Base-by-base conservation (phyloP, 2,329 filamentous ascomycete genomes). In the Epichloe sibirici region DNA sequence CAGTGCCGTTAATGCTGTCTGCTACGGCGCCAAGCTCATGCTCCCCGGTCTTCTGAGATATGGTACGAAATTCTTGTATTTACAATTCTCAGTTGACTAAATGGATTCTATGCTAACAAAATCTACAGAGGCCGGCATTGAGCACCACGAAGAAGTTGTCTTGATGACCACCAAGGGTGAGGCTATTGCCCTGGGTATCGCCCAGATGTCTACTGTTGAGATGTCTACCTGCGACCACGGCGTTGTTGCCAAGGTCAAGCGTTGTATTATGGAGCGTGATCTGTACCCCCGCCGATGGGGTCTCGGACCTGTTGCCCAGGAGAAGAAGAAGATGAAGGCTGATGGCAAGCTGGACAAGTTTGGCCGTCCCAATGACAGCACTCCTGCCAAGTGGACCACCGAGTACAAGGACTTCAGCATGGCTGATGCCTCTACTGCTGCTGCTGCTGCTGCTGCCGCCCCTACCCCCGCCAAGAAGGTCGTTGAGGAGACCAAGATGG, bases 281-380 rank as follows among this genome's bases (percentile, higher is more conserved):
- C 79, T 97, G 55, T 98, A 98, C 79, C 93, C 93, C 58, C 82
- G 90, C 69, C 79, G 91, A 77, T 98, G 93, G 93, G 93, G 93
- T 60, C 82, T 97, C 66, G 93, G 93, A 57, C 91, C 93, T 51
- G 85, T 91, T 55, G 93, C 93, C 48, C 74, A 86, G 48, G 90
- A 97, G 79, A 98, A 98, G 84, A 98, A 98, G 86, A 96, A 97
- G 82, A 83, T 98, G 77, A 97, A 97, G 83, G 88, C 90, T 51
- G 87, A 89, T 61, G 93, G 93, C 71, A 95, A 96, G 75, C 85
- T 98, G 55, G 93, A 98, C 77, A 98, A 98, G 84, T 97, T 83
- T 63, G 93, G 93, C 60, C 85, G 90, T 54, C 72, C 87, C 62
- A 98, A 97, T 71, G 91, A 96, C 69, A 82, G 84, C 58, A 98